A percentile compares a stretch with the other conserved stretches of the same genome.
These are phyloP conservation scores for Ogataea thermomethanolica DNA, from an alignment of 805 yeast species.

Conservation along the genomic window DNA sequence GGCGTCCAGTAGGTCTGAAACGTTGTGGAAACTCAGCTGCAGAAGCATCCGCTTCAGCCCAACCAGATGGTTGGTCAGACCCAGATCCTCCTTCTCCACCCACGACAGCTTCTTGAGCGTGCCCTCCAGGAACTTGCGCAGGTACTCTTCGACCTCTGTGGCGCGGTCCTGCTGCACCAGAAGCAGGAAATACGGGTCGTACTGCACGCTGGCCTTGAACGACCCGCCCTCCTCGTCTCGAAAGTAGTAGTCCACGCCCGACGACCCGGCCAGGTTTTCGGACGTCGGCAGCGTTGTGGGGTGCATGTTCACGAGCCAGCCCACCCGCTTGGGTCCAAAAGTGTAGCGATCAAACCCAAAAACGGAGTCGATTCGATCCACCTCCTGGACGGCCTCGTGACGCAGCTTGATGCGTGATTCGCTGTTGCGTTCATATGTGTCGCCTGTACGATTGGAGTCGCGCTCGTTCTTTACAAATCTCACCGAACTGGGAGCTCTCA, in stretches of 20 bases:
- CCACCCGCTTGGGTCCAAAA: constrained; percentile 65
- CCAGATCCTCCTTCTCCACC: constrained; percentile 72
- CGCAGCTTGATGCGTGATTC: constrained; percentile 29
- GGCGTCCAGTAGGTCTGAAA: constrained; percentile 70
- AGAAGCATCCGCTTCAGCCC: constrained; percentile 68
- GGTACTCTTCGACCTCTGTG: constrained; percentile 80
- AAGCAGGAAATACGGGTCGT: constrained; percentile 83
- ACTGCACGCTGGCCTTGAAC: constrained; percentile 79
- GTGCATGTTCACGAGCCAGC: constrained; percentile 96
- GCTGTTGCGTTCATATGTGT: constrained; percentile 4
- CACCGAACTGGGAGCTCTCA: constrained; percentile 7
- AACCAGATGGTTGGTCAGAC: constrained; percentile 78
- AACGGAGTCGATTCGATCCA: constrained; percentile 66
- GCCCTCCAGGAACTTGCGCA: constrained; percentile 64
- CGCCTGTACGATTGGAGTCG: constrained; percentile 1
- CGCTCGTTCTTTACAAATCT: constrained; percentile 12
- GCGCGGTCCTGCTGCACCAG: constrained; percentile 59
- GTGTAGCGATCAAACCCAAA: constrained; percentile 89
- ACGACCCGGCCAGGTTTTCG: constrained; percentile 58
- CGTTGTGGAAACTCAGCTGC: constrained; percentile 70
- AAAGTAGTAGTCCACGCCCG: constrained; percentile 94
- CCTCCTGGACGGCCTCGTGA: constrained; percentile 51
- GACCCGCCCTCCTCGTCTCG: constrained; percentile 95
- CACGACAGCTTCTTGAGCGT: constrained; percentile 54
- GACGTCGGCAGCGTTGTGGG: constrained; percentile 67